phyloP scores from a whole-genome alignment of 495 filamentous ascomycete genomes.

The Xylona heveae region DNA sequence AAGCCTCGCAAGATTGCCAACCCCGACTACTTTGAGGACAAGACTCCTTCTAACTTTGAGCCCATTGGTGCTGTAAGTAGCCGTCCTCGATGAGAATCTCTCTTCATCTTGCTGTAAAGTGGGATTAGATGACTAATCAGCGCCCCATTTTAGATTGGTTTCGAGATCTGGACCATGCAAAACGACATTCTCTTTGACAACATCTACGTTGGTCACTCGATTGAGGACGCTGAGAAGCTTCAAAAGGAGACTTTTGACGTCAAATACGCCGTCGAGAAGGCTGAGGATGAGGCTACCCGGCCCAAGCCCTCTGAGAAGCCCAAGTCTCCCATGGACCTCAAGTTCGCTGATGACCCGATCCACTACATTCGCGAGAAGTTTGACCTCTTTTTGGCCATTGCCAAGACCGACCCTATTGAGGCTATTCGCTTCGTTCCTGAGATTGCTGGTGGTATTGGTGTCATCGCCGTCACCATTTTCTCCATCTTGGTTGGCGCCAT shows the following conservation, averaged over 20 bases:
- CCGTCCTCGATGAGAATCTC: too few species aligned
- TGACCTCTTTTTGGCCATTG: conserved; percentile 67
- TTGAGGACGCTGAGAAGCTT: conserved; percentile 79
- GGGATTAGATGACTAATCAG: too few species aligned
- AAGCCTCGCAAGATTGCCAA: conserved; percentile 89
- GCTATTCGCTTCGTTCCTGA: conserved; percentile 86
- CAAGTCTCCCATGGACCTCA: conserved; percentile 47
- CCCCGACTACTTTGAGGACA: conserved; percentile 95
- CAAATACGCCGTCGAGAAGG: conserved; percentile 72
- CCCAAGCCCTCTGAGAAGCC: conserved; percentile 50
- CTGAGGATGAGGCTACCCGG: conserved; percentile 60
- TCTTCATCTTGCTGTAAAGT: too few species aligned
- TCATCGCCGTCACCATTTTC: conserved; percentile 43
- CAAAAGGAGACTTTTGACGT: conserved; percentile 81
- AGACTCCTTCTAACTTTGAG: conserved; percentile 89
- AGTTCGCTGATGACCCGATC: conserved; percentile 85
- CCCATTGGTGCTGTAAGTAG: conserved; percentile 83
- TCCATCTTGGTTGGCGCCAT: conserved; percentile 39
- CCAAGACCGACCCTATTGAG: conserved; percentile 69
- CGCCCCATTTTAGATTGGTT: conserved; percentile 45
- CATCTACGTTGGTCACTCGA: conserved; percentile 98
- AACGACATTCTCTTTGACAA: conserved; percentile 98
- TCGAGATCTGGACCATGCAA: conserved; percentile 99
- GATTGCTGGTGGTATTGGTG: conserved; percentile 58
- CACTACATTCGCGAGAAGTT: conserved; percentile 79